Percentiles rank a stretch among this genome's conserved stretches.
Evolutionary conservation across 2,329 filamentous ascomycete species (phyloP).

Genomic region (Trichothecium roseum): DNA sequence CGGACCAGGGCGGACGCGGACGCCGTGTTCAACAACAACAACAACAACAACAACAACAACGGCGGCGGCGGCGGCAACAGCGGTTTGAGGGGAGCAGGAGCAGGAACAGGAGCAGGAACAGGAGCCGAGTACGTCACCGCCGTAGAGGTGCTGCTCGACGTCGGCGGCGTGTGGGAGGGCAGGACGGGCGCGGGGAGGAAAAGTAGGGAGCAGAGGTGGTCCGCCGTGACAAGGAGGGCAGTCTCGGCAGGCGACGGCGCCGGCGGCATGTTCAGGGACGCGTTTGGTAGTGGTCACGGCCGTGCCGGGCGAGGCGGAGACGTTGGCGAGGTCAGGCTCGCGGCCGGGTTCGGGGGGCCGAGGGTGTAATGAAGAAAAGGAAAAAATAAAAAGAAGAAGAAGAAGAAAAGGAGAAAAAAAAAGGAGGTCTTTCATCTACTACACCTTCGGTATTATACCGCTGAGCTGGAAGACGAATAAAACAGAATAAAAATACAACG

Average conservation of each 20-base stretch:
- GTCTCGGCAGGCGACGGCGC: too few species aligned
- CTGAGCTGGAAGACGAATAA: too few species aligned
- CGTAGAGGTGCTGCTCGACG: constrained; percentile 42
- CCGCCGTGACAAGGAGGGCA: constrained; percentile 29
- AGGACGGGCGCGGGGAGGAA: constrained; percentile 12
- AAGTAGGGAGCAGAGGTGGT: constrained; percentile 44
- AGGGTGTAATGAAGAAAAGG: constrained; percentile 43
- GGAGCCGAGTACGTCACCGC: constrained; percentile 24
- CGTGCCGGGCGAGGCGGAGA: constrained; percentile 5
- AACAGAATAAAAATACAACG: too few species aligned
- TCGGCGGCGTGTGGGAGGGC: constrained; percentile 34
- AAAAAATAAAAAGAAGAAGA: background rate
- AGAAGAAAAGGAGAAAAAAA: background rate
- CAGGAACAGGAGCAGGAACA: constrained; percentile 7
- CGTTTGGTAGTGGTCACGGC: constrained; percentile 16
- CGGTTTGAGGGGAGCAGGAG: constrained; percentile 1
- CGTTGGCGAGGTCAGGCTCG: constrained; percentile 13
- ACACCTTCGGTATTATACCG: too few species aligned
- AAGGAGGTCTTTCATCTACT: too few species aligned
- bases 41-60: too few species aligned
- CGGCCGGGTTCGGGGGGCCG: constrained; percentile 23
- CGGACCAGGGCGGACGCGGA: constrained; percentile 28
- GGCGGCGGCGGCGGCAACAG: constrained; percentile 1
- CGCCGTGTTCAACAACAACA: constrained; percentile 14
- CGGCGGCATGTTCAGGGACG: constrained; percentile 27